Conservation (phyloP, 176 grass and related monocot species). For the Coix lacrymajobi region DNA sequence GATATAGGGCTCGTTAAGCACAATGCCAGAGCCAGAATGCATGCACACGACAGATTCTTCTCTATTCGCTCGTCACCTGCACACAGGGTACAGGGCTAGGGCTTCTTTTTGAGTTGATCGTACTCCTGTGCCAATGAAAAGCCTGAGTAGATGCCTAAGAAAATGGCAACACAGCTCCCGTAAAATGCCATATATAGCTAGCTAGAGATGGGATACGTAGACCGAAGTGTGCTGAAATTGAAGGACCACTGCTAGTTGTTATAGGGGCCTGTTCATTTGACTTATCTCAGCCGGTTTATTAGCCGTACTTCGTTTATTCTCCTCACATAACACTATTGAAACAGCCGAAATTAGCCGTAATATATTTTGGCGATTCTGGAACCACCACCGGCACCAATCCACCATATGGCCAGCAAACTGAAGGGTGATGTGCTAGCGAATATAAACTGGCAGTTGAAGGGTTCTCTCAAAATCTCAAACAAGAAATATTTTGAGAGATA, state of each 20-base stretch:
- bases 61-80: constrained; percentile 26
- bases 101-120: constrained; percentile 30
- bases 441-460: too few species aligned
- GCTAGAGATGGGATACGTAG: background rate
- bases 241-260: background rate
- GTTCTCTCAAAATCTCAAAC: too few species aligned
- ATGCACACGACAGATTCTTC: constrained; percentile 33
- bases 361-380: too few species aligned
- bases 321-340: too few species aligned
- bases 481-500: too few species aligned
- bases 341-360: too few species aligned
- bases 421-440: too few species aligned
- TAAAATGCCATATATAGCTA: constrained; percentile 21
- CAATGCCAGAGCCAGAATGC: constrained; percentile 25
- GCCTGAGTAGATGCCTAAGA: background rate
- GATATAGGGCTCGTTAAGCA: constrained; percentile 34
- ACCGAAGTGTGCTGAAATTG: background rate
- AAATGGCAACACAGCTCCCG: constrained; percentile 15
- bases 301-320: too few species aligned
- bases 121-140: constrained; percentile 41
- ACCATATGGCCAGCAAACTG: too few species aligned
- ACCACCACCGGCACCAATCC: too few species aligned
- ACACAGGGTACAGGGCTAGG: constrained; percentile 29
- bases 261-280: too few species aligned
- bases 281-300: too few species aligned